Base-by-base conservation (phyloP, 2,329 filamentous ascomycete species). In the Ilyonectria robusta region DNA sequence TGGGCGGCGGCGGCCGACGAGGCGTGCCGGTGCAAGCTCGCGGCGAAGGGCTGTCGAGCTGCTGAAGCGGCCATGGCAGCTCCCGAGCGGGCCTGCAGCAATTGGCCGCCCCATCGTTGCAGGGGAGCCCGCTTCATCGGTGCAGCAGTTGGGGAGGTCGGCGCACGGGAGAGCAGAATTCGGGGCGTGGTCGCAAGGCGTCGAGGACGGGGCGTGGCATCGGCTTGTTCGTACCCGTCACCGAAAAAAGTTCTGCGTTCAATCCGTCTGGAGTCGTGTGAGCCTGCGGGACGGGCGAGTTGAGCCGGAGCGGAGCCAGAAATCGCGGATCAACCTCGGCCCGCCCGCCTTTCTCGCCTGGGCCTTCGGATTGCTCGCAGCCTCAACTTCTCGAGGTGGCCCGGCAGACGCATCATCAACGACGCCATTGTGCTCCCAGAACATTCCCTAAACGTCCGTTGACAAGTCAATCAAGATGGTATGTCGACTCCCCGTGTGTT, bases 401-500 rank as follows among this genome's bases (percentile, higher is more conserved):
- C 33, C 35, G 53, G 59, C 47, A 29, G 35, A 31, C 48, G 63
- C 69, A 69, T 48, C 69, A 62, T 69, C 69, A 72, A 70, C 71
- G 68, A 72, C 75, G 77, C 77, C 74, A 77, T 78, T 79, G 77
- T 72, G 76, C 74, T 68, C 63, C 70, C 65, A 54, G 51, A 71
- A 62, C 67, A 65, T 62, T 69, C 63, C 68, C 62, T 71, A 75
- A 71, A 73, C 78, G 70, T 78, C 79, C 78, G 74, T 79, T 80
- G 77, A 78, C 70, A 78, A 72, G 61, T 71, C 65, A 74, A 80
- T 82, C 83, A 89, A 86, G 78, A 91, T 91, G 89, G 89, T 90
- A 80, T 77, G 84, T 76, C 19, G 2, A 1, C 15, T 21, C 5
- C 1, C 7, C 35, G 13, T 10, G 1, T 8, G 7, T 5, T 9